Evolutionary conservation across 805 yeast species (phyloP), one percentile per base, ranked within the genome.

Genomic region (Ogataea haglerorum): DNA sequence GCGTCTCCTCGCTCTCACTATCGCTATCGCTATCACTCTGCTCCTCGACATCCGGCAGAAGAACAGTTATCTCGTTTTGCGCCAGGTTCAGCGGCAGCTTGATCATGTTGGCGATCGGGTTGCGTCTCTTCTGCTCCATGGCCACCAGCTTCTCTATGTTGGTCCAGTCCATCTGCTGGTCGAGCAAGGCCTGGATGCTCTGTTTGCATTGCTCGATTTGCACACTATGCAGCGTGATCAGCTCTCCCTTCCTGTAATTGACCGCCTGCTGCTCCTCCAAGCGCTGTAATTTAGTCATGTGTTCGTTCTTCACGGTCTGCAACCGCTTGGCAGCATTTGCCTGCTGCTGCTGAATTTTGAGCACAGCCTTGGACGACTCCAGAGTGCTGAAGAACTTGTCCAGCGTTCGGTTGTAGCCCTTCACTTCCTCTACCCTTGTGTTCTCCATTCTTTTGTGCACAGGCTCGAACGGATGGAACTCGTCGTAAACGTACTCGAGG

Each of bases 111-210:
- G 96, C 96, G 41, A 80, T 67, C 5, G 65, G 61, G 51, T 82
- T 85, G 1, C 82, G 81, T 51, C 81, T 75, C 1, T 67, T 61
- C 51, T 86, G 81, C 55, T 91, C 95, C 36, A 79, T 70, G 34
- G 73, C 65, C 37, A 91, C 80, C 42, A 84, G 63, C 47, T 80
- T 78, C 57, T 85, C 96, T 47, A 90, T 90, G 45, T 87, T 83
- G 30, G 76, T 75, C 99, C 99, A 91, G 58, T 91, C 97, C 87
- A 88, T 86, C 48, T 86, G 90, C 56, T 86, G 93, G 41, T 82
- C 80, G 4, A 89, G 47, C 40, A 88, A 64, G 1, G 69, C 65
- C 43, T 81, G 83, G 4, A 91, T 85, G 2, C 85, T 81, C 6
- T 57, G 61, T 44, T 76, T 82, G 34, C 93, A 88, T 13, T 76